A percentile compares a stretch with the other conserved stretches of the same genome.
These are phyloP conservation scores for Carex scoparia DNA, from an alignment of 176 grass and related monocot genomes.

Conservation along the genomic window DNA sequence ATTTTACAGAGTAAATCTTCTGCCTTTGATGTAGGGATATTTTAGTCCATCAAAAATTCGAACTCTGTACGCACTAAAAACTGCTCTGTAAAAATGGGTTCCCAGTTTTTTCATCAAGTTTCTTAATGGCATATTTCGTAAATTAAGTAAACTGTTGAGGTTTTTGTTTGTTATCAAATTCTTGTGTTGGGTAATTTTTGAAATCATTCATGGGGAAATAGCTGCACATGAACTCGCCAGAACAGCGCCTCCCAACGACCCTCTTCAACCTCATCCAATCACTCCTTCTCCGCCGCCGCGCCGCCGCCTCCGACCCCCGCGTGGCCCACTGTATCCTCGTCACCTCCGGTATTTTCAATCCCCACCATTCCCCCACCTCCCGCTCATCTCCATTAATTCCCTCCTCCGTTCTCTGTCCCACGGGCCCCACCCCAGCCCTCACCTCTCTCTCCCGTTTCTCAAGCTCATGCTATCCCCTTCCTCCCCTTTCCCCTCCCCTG, in stretches of 20 bases:
- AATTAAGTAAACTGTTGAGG: too few relatives aligned
- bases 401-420: slow-evolving; percentile 38
- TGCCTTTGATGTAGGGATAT: too few relatives aligned
- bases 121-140: too few relatives aligned
- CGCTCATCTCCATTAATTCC: slow-evolving; percentile 54
- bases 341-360: slow-evolving; percentile 39
- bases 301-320: slow-evolving; percentile 7
- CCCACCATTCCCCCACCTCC: slow-evolving; percentile 43
- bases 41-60: too few relatives aligned
- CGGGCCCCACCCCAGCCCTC: slow-evolving; percentile 36
- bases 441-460: slow-evolving; percentile 46
- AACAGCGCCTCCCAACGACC: not conserved
- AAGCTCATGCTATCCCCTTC: slow-evolving; percentile 46
- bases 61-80: too few relatives aligned
- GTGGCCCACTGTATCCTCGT: slow-evolving; percentile 29
- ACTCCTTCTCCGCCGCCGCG: slow-evolving; percentile 41
- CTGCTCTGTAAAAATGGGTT: too few relatives aligned
- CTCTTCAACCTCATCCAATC: not conserved
- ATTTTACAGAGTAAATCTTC: too few relatives aligned
- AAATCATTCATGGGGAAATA: not conserved
- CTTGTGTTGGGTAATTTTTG: not conserved
- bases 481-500: slow-evolving; percentile 41
- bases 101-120: too few relatives aligned
- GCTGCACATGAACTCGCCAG: not conserved
- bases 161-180: too few relatives aligned